These are phyloP conservation scores for Chaetomium cochliodes DNA, from an alignment of 495 filamentous ascomycete species.

Conservation along the genomic window DNA sequence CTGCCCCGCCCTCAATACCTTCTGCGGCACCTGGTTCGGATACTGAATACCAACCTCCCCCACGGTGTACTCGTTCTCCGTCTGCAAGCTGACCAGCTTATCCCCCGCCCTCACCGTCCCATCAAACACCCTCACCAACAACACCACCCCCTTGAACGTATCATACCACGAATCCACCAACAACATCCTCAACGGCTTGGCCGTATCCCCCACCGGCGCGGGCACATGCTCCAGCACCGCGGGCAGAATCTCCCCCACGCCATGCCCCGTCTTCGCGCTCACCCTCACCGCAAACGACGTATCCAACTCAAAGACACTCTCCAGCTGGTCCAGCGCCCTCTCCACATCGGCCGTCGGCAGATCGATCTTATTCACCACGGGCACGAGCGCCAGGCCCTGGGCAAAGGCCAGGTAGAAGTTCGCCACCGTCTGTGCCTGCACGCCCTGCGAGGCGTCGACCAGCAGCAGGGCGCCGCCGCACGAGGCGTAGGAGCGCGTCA, in stretches of 20 bases:
- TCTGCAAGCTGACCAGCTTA: slow-evolving; percentile 78
- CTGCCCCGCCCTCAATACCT: slow-evolving; percentile 79
- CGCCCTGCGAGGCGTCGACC: slow-evolving; percentile 89
- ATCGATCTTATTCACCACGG: slow-evolving; percentile 96
- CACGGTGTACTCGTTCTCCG: slow-evolving; percentile 80
- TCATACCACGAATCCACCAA: slow-evolving; percentile 98
- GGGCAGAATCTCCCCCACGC: slow-evolving; percentile 77
- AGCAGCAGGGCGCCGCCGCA: slow-evolving; percentile 91
- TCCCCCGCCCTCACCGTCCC: slow-evolving; percentile 81
- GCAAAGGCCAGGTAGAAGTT: slow-evolving; percentile 98
- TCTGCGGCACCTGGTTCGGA: slow-evolving; percentile 80
- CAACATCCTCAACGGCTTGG: slow-evolving; percentile 73
- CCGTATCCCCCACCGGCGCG: slow-evolving; percentile 68
- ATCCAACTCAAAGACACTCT: slow-evolving; percentile 82
- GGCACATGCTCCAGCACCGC: slow-evolving; percentile 83
- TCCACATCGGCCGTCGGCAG: slow-evolving; percentile 81
- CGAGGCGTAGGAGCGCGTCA: slow-evolving; percentile 88
- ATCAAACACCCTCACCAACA: slow-evolving; percentile 89
- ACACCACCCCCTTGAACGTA: slow-evolving; percentile 87
- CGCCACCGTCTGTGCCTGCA: slow-evolving; percentile 93
- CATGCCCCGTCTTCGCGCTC: slow-evolving; percentile 89
- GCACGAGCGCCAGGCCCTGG: slow-evolving; percentile 80
- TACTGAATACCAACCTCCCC: slow-evolving; percentile 98
- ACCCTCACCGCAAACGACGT: slow-evolving; percentile 76
- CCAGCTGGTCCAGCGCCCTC: slow-evolving; percentile 81